Evolutionary conservation across 805 yeast species (phyloP), one percentile per base, ranked within the genome.

Genomic region (Brettanomyces bruxellensis): DNA sequence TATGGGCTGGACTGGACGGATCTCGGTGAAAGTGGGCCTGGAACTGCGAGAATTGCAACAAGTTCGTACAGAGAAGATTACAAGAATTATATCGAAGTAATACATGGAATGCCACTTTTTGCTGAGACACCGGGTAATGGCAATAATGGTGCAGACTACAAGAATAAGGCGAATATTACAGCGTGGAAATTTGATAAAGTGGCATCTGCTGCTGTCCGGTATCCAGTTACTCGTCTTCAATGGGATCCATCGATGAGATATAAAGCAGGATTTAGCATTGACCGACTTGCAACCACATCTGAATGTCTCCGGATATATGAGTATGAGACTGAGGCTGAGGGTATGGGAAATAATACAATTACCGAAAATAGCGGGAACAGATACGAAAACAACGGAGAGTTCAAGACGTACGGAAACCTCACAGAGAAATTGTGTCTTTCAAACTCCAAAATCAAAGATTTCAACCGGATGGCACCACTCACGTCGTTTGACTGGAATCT

Each of bases 401-500:
- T 28, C 32, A 28, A 28, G 11, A 7, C 9, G 9, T 28, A 28
- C 3, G 38, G 38, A 7, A 48, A 54, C 32, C 49, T 71, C n/a
- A 61, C 59, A 24, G 77, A 72, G 49, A 68, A 62, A 50, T 51
- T 70, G 25, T 66, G 71, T 28, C 51, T 73, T 23, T 67, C 74
- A 1, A 61, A 68, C 44, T 66, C 72, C 34, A 67, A 72, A 47
- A 62, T 70, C 40, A 67, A 69, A 40, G 74, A 71, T 44, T 71
- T 72, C 51, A 70, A 71, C 57, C 73, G 73, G 22, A 69, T 81
- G 43, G 95, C 99, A 1, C 99, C 99, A 4, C 74, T 93, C 45
- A 90, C 98, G 0, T 81, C 95, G 2, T 87, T 93, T 56, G 96
- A 93, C 65, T 93, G 99, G 97, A 88, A 86, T 67, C 66, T 72